A percentile compares a stretch with the other conserved stretches of the same genome.
Evolutionary conservation across 2,329 filamentous ascomycete genomes (phyloP).

Genomic region (Pseudopithomyces chartarum): DNA sequence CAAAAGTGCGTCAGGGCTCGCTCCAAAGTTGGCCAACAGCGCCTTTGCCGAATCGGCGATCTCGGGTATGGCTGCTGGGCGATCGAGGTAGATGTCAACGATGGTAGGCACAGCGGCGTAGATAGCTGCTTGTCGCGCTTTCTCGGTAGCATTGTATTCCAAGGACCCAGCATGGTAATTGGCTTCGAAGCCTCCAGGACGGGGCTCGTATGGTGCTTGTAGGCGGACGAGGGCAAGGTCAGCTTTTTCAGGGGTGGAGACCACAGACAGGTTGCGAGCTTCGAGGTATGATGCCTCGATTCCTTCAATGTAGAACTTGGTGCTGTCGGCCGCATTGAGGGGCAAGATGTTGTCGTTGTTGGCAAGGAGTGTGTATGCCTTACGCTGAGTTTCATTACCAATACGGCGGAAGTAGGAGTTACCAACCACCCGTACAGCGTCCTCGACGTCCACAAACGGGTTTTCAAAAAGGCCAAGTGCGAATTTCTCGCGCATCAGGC

Average conservation of each 20-base stretch:
- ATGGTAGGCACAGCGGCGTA: slow-evolving; percentile 47
- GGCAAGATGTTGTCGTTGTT: slow-evolving; percentile 42
- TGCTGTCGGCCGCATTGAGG: slow-evolving; percentile 18
- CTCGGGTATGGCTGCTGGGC: slow-evolving; percentile 51
- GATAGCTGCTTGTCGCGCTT: slow-evolving; percentile 46
- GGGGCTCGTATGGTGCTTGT: slow-evolving; percentile 47
- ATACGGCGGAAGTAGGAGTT: slow-evolving; percentile 50
- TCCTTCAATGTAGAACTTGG: slow-evolving; percentile 45
- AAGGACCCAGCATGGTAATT: slow-evolving; percentile 49
- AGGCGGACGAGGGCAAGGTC: slow-evolving; percentile 50
- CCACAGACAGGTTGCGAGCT: slow-evolving; percentile 39
- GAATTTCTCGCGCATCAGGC: slow-evolving; percentile 58
- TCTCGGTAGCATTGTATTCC: slow-evolving; percentile 49
- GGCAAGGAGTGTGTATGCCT: slow-evolving; percentile 43
- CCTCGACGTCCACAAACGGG: slow-evolving; percentile 55
- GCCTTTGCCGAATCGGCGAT: slow-evolving; percentile 46
- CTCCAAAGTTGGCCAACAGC: slow-evolving; percentile 49
- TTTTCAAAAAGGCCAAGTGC: slow-evolving; percentile 58
- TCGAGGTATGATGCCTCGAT: slow-evolving; percentile 40
- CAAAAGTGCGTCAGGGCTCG: slow-evolving; percentile 49
- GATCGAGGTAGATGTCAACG: slow-evolving; percentile 52
- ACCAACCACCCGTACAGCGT: slow-evolving; percentile 50
- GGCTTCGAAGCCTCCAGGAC: slow-evolving; percentile 49
- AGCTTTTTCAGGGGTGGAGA: slow-evolving; percentile 44
- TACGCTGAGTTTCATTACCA: slow-evolving; percentile 46